Evolutionary conservation across 495 filamentous ascomycete species (phyloP), one percentile per base, ranked within the genome.

Genomic region (Glutinoglossum americanum): DNA sequence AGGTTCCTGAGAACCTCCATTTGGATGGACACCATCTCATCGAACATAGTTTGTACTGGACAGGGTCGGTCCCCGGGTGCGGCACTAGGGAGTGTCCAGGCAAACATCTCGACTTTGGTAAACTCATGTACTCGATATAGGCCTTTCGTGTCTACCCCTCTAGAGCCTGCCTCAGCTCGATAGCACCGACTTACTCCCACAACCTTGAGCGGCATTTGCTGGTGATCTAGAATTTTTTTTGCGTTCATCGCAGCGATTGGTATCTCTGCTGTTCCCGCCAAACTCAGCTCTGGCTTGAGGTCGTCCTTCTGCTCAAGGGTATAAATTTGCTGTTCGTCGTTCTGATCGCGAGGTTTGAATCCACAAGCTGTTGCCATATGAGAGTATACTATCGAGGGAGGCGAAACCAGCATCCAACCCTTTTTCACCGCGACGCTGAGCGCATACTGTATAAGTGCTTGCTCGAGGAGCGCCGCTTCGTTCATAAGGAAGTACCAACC

Each of bases 51-150:
- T 67, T 0, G 77, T 70, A 0, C 68, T 64, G 30, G 25, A n/a
- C 6, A 15, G 7, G 37, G 48, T 63, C 56, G 28, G 37, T 54
- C 25, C 28, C 64, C 64, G 3, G 61, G 59, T 0, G 48, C 54
- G 0, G 51, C 23, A 26, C 72, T 72, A 10, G 82, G 80, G 0
- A 70, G 48, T 5, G 80, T 80, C 90, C 90, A 98, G 0, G 81
- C 86, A 66, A 98, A 98, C 72, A 98, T 80, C 67, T 98, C 92
- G 0, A 97, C 90, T 65, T 98, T 98, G 41, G 88, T 94, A 70
- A 98, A 98, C 67, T 98, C 92, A 71, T 97, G 92, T n/a, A 98
- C 92, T 13, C 92, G 82, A 70, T 97, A 98, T 7, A 98, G 74
- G 9, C 92, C 92, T 70, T 96, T 96, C 8, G 85, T 93, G 44